Percentiles rank a stretch among this genome's conserved stretches.
phyloP scores from a whole-genome alignment of 345 rosid species.

The Erodium maritimum region DNA sequence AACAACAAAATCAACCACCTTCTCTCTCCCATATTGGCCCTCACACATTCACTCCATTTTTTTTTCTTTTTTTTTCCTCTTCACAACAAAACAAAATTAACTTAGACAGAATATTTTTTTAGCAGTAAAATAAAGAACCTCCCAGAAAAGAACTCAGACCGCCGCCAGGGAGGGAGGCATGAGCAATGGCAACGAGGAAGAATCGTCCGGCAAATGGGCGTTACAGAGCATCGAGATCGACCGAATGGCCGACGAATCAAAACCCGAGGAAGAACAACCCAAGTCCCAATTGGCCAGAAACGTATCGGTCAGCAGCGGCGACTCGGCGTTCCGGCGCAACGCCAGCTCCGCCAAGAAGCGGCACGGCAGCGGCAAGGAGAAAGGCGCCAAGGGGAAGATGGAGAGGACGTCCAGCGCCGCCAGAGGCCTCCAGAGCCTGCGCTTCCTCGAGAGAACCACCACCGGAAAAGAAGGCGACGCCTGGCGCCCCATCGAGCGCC shows the following conservation, averaged over 20 bases:
- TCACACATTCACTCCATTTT: no score
- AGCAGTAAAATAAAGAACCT: no score
- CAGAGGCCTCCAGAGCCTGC: conserved; percentile 62
- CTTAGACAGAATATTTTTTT: no score
- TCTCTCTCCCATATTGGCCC: no score
- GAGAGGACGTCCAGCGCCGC: conserved; percentile 58
- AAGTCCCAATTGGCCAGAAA: not conserved
- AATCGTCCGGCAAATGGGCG: not conserved
- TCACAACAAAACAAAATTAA: not conserved
- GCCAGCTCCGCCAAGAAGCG: not conserved
- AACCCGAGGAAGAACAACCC: not conserved
- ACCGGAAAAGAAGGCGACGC: conserved; percentile 73
- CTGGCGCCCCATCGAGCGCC: conserved; percentile 64
- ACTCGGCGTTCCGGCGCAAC: not conserved
- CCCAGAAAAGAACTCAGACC: no score
- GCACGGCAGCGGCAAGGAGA: not conserved
- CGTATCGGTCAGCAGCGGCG: not conserved
- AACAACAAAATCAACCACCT: no score
- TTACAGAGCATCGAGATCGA: not conserved
- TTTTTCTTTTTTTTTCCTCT: not conserved
- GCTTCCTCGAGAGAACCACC: conserved; percentile 67
- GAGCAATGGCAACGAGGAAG: not conserved
- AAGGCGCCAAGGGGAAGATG: conserved; percentile 9
- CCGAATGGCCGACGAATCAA: not conserved
- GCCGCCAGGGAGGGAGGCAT: not conserved